Conservation (phyloP, 75 land plant genomes). For the Pseudotsuga menziesii region DNA sequence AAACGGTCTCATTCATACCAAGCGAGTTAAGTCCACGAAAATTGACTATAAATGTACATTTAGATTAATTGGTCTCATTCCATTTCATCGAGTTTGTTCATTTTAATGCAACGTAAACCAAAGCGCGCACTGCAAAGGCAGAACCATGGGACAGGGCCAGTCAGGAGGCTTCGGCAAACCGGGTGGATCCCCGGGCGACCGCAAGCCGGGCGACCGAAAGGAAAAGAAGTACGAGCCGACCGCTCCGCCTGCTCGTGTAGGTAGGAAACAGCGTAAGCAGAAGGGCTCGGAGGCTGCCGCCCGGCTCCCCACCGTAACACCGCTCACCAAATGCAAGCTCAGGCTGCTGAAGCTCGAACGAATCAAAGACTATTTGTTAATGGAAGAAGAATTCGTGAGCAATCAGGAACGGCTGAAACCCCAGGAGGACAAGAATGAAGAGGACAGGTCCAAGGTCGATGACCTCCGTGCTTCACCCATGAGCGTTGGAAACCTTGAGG, state of each 20-base stretch:
- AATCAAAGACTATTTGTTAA: conserved; percentile 76
- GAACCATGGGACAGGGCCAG: too few relatives aligned
- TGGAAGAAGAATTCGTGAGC: conserved; percentile 87
- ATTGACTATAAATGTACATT: too few relatives aligned
- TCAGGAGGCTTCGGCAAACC: too few relatives aligned
- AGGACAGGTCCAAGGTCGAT: conserved; percentile 89
- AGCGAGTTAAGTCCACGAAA: too few relatives aligned
- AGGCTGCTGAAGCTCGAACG: conserved; percentile 82
- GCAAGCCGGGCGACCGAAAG: conserved; percentile 60
- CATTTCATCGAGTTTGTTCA: too few relatives aligned
- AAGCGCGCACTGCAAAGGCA: too few relatives aligned
- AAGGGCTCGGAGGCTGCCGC: conserved; percentile 93
- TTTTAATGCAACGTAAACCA: too few relatives aligned
- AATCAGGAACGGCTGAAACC: conserved; percentile 87
- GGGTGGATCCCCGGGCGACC: conserved; percentile 38
- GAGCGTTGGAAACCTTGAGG: conserved; percentile 89
- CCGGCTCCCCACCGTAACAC: conserved; percentile 72
- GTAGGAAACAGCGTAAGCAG: conserved; percentile 86
- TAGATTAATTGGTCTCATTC: too few relatives aligned
- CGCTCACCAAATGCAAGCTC: conserved; percentile 80
- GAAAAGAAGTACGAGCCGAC: conserved; percentile 89
- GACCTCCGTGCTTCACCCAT: conserved; percentile 82
- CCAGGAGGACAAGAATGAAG: conserved; percentile 88
- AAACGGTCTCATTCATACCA: too few relatives aligned
- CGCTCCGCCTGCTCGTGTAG: conserved; percentile 77